phyloP scores from a whole-genome alignment of 306 rosid genomes.

The Vigna reflexopilosa region DNA sequence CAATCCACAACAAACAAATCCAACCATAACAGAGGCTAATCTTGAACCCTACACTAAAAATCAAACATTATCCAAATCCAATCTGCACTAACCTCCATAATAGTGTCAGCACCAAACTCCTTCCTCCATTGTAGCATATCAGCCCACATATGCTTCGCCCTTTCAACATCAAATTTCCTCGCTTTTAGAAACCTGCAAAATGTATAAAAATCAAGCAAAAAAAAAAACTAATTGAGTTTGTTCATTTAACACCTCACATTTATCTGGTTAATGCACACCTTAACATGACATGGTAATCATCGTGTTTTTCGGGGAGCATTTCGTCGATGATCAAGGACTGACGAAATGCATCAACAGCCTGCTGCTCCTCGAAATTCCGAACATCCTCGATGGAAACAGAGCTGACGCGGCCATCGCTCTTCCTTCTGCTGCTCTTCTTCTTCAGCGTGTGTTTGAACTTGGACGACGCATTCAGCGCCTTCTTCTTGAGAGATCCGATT shows the following conservation, averaged over 20 bases:
- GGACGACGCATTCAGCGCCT: conserved; percentile 92
- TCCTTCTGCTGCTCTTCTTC: conserved; percentile 84
- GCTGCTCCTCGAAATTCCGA: conserved; percentile 86
- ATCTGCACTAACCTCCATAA: conserved; percentile 66
- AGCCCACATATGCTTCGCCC: conserved; percentile 96
- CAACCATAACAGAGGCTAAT: conserved; percentile 30
- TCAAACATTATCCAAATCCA: conserved; percentile 9
- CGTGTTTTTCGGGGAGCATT: conserved; percentile 77
- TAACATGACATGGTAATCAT: conserved; percentile 93
- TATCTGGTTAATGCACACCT: conserved; percentile 58
- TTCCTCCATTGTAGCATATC: conserved; percentile 96
- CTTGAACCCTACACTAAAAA: neutral
- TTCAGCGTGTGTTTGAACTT: conserved; percentile 89
- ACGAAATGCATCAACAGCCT: conserved; percentile 82
- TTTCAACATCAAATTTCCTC: conserved; percentile 88
- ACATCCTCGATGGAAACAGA: conserved; percentile 97
- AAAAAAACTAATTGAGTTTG: neutral
- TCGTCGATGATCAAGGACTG: conserved; percentile 79
- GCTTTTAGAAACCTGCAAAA: conserved; percentile 84
- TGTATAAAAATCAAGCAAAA: neutral
- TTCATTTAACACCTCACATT: neutral
- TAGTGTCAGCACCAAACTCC: conserved; percentile 81
- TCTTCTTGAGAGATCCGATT: conserved; percentile 92
- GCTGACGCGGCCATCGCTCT: conserved; percentile 88
- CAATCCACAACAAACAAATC: neutral